Base-by-base conservation (phyloP, 106 monocot species). In the Cymbidium sinense region DNA sequence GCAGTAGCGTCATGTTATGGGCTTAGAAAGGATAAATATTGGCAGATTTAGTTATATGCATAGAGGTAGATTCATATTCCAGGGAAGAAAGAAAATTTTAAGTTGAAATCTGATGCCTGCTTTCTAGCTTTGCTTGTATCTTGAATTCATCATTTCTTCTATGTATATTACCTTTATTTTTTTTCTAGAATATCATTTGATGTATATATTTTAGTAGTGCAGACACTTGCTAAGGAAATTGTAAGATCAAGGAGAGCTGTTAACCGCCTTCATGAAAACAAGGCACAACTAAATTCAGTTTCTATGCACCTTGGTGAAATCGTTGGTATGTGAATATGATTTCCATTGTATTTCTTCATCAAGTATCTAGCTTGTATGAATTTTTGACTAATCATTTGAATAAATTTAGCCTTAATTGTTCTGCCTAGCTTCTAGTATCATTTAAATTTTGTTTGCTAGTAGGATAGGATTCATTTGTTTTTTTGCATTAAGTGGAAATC, bases 281-380 rank as follows among this genome's bases (percentile, higher is more conserved):
- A 89, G 73, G 96, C 94, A 62, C 94, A 96, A 51, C 58, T 96
- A 27, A 96, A 96, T 84, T 94, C 96, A 39, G 79, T 96, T 71
- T 89, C 96, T 28, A 96, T 96, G 96, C 93, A 96, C 67, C 96
- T 96, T 75, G 94, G 94, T 74, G 94, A 94, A 84, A 77, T 88
- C 74, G 85, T 83, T 35, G 90, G 90, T 90, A 90, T 70, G 76
- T 17, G 19, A 76, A 15, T 47, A 0, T 70, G 35, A 50, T 44
- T 28, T n/a, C 15, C 51, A 11, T 37, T 54, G 21, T 9, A 50
- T 21, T 55, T 39, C 5, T 37, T 7, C 39, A 7, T 39, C 4
- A 21, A 39, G 21, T 71, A 39, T 71, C 37, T 23, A 39, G 39
- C n/a, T 34, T 37, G 35, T 36, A 39, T 71, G 17, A 71, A 5